Base-by-base conservation (phyloP, 306 rosid genomes). In the Senna siamea region DNA sequence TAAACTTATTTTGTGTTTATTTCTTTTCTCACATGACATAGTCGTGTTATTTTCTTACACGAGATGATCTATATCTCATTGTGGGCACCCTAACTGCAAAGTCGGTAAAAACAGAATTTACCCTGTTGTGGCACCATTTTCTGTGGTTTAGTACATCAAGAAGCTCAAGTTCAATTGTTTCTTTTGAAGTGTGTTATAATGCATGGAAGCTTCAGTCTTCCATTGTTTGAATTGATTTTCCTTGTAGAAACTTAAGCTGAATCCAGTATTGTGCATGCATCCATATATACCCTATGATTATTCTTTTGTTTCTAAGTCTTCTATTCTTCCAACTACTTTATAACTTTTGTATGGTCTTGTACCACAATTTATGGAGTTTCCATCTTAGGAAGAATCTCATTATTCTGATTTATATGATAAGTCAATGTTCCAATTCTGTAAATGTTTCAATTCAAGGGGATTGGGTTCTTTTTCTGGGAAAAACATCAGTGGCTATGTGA, bases 401-500 rank as follows among this genome's bases (percentile, higher is more conserved):
- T 37, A 20, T 22, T 17, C 59, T 51, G 5, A 53, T 7, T 20
- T 20, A 12, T 59, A 18, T 30, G 48, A 38, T 13, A n/a, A 32
- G 32, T 66, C 48, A 53, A 59, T 18, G 65, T 69, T 56, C 22
- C 38, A 19, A 11, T 59, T 46, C 26, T 76, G 17, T 38, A 61
- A 32, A 55, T 63, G 20, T 48, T 52, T 64, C 57, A n/a, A 73
- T 38, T 28, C 46, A 72, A 44, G 62, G 28, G 35, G 63, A 59
- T 58, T 52, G 67, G 58, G 43, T 65, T 80, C 52, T 52, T 38
- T 69, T 40, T 20, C 20, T 48, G 26, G 62, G 72, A 53, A 72
- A 76, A 54, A 66, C 52, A 61, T 70, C 28, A 55, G 54, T 88
- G 77, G 74, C 50, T 61, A 13, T n/a, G 65, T 76, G 56, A 68